Conservation (phyloP, 2,329 filamentous ascomycete species). For the Trichoderma simmonsii region DNA sequence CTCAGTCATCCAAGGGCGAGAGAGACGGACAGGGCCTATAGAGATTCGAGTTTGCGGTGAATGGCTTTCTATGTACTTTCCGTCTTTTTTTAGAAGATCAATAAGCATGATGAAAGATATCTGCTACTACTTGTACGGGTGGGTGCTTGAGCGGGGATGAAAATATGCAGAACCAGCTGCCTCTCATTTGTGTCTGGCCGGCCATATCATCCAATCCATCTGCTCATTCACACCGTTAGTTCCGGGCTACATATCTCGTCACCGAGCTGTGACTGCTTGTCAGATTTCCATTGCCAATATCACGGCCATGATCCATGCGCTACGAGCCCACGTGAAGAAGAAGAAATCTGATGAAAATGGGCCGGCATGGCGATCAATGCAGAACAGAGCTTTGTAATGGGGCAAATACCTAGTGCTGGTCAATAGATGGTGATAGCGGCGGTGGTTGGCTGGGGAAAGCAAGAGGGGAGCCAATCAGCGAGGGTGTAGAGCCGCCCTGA, state of each 20-base stretch:
- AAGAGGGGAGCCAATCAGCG: conserved; percentile 18
- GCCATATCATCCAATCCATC: neutral
- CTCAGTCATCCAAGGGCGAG: neutral
- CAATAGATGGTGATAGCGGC: neutral
- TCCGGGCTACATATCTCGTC: neutral
- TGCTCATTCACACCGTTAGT: neutral
- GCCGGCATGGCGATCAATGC: neutral
- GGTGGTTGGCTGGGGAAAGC: conserved; percentile 11
- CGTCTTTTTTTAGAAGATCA: neutral
- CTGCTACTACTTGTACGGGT: neutral
- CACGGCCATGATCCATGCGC: neutral
- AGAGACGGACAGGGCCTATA: neutral
- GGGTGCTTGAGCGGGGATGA: neutral
- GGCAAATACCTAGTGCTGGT: neutral
- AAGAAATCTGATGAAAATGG: neutral
- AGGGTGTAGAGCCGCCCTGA: conserved; percentile 20
- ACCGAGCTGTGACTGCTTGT: neutral
- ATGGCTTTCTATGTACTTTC: neutral
- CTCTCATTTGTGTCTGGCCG: neutral
- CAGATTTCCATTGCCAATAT: neutral
- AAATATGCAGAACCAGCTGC: neutral
- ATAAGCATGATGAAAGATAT: neutral
- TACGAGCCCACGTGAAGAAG: neutral
- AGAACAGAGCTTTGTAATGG: neutral
- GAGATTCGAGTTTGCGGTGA: neutral